Conservation (phyloP, 805 yeast genomes). For the Brettanomyces anomalus region DNA sequence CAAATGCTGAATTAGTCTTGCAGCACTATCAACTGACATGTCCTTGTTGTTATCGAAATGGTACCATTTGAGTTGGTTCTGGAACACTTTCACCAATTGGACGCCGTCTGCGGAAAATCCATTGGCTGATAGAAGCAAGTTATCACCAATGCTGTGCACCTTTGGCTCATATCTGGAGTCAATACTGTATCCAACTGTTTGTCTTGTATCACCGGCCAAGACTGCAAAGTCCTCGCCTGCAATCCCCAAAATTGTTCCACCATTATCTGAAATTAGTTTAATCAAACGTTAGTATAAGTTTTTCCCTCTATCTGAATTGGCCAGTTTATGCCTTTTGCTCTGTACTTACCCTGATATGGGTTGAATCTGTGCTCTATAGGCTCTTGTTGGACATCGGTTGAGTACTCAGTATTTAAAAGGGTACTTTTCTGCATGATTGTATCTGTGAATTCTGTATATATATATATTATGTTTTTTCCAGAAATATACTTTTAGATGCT, state of each 20-base stretch:
- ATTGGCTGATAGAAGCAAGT: conserved; percentile 80
- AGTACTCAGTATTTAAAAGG: conserved; percentile 60
- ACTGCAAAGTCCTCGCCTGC: conserved; percentile 98
- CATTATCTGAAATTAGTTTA: conserved; percentile 49
- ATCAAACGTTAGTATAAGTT: not conserved
- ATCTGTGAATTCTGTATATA: not conserved
- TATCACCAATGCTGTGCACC: conserved; percentile 82
- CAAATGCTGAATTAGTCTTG: conserved; percentile 83
- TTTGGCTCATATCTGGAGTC: conserved; percentile 90
- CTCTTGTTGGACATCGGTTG: conserved; percentile 37
- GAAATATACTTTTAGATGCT: no score
- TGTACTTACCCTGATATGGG: conserved; percentile 55
- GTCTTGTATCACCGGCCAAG: conserved; percentile 97
- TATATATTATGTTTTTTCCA: no score
- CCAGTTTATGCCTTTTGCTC: not conserved
- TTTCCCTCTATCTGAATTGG: not conserved
- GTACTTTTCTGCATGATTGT: conserved; percentile 8
- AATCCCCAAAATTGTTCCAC: conserved; percentile 95
- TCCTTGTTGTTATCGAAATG: conserved; percentile 80
- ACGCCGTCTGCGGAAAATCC: conserved; percentile 95
- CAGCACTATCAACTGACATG: conserved; percentile 64
- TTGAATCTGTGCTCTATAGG: conserved; percentile 92
- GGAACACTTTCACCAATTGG: conserved; percentile 70
- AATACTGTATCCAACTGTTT: conserved; percentile 86
- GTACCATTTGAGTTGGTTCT: conserved; percentile 75